Percentiles rank a stretch among this genome's conserved stretches.
Conservation (phyloP, 106 monocot genomes). For the Dioscorea zingiberensis region DNA sequence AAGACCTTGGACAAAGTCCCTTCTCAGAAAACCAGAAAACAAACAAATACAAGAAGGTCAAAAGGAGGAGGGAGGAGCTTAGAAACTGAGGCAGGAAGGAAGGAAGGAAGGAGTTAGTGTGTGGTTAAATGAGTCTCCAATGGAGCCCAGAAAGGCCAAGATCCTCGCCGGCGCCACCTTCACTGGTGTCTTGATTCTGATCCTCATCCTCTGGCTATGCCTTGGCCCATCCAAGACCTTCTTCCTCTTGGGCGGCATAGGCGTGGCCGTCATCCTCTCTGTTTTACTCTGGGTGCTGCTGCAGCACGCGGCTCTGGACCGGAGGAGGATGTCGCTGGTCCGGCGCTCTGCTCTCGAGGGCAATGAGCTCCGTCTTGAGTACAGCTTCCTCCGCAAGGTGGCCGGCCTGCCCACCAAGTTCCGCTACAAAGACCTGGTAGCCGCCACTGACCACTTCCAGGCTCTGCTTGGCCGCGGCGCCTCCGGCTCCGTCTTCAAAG, state of each 20-base stretch:
- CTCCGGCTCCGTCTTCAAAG: constrained; percentile 52
- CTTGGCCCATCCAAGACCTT: not conserved
- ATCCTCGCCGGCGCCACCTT: constrained; percentile 2
- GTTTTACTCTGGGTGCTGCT: constrained; percentile 15
- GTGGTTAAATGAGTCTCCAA: not conserved
- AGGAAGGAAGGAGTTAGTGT: too few species aligned
- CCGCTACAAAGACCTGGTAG: constrained; percentile 23
- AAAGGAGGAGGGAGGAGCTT: too few species aligned
- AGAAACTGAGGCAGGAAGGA: too few species aligned
- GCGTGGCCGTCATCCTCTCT: constrained; percentile 11
- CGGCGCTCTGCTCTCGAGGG: not conserved
- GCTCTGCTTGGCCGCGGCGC: constrained; percentile 29
- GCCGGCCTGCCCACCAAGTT: constrained; percentile 36
- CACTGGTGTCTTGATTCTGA: not conserved
- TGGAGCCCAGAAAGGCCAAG: constrained; percentile 6
- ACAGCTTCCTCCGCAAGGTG: constrained; percentile 23
- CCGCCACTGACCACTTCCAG: constrained; percentile 42
- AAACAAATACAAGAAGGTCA: too few species aligned
- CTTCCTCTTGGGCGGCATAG: constrained; percentile 17
- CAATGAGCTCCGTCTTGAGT: constrained; percentile 9
- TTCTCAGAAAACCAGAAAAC: too few species aligned
- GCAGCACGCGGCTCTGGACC: constrained; percentile 9
- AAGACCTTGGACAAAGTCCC: too few species aligned
- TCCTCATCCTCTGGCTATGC: not conserved
- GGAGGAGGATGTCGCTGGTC: not conserved